Evolutionary conservation across 768 basidiomycete species (phyloP).

Genomic region (Amanita muscaria): DNA sequence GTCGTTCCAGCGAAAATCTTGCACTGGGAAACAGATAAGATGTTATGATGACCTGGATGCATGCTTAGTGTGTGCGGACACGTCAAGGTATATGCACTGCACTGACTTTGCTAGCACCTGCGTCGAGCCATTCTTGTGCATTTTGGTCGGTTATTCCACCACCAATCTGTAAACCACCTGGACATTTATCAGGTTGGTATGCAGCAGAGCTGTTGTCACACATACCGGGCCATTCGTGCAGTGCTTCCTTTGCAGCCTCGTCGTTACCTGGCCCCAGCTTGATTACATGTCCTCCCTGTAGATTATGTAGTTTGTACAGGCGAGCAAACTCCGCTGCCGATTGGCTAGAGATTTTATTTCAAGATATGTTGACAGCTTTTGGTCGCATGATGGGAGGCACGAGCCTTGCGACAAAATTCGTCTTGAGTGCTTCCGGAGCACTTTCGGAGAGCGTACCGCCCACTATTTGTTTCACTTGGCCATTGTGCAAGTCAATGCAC

Average conservation of each 20-base stretch:
- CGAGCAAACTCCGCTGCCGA: conserved; percentile 72
- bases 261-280: conserved; percentile 92
- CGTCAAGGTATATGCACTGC: neutral
- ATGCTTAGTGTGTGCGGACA: conserved; percentile 2
- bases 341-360: conserved; percentile 38
- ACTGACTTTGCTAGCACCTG: conserved; percentile 79
- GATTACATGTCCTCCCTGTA: conserved; percentile 91
- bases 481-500: conserved; percentile 94
- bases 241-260: conserved; percentile 75
- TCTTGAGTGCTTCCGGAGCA: conserved; percentile 52
- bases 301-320: conserved; percentile 59
- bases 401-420: conserved; percentile 88
- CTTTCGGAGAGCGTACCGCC: conserved; percentile 83
- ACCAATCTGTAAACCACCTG: conserved; percentile 82
- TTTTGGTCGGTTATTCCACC: conserved; percentile 85
- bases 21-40: conserved; percentile 88
- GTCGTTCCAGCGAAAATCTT: conserved; percentile 66
- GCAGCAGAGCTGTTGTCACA: neutral
- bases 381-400: conserved; percentile 18
- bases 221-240: conserved; percentile 76
- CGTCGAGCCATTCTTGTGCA: conserved; percentile 75
- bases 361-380: conserved; percentile 3
- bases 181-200: conserved; percentile 9
- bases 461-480: conserved; percentile 96
- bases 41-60: conserved; percentile 85